These are phyloP conservation scores for Aspergillus awamori DNA, from an alignment of 2,329 filamentous ascomycete species.

Conservation along the genomic window DNA sequence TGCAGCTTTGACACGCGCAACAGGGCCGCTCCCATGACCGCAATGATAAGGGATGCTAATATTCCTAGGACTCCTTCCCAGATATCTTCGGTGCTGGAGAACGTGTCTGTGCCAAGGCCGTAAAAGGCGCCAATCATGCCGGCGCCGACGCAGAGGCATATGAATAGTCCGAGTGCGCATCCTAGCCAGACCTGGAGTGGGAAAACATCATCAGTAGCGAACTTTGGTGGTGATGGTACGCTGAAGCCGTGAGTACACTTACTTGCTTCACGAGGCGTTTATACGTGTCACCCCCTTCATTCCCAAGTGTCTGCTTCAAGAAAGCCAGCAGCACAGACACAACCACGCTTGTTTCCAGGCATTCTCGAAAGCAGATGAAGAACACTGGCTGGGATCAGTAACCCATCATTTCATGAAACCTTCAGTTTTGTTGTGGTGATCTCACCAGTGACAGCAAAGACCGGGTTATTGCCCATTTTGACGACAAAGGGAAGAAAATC, in stretches of 20 bases:
- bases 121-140: conserved; percentile 76
- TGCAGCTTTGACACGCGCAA: conserved; percentile 82
- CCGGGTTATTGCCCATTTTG: conserved; percentile 3
- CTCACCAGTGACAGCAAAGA: conserved; percentile 7
- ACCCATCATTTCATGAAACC: neutral
- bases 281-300: neutral
- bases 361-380: conserved; percentile 68
- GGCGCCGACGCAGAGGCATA: conserved; percentile 67
- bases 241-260: neutral
- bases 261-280: conserved; percentile 3
- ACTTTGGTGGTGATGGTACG: too few species aligned
- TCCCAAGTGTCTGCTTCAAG: conserved; percentile 59
- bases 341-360: conserved; percentile 80
- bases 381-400: conserved; percentile 22
- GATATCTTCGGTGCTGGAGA: conserved; percentile 70
- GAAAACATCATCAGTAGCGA: neutral
- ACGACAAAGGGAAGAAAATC: neutral
- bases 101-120: conserved; percentile 67
- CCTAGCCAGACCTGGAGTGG: conserved; percentile 6
- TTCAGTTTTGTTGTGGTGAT: neutral
- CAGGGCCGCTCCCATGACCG: conserved; percentile 76
- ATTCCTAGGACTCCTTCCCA: conserved; percentile 81
- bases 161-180: conserved; percentile 34
- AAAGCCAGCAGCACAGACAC: conserved; percentile 86
- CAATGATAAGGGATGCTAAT: conserved; percentile 77